phyloP scores from a whole-genome alignment of 176 grass and related monocot species.

The Oryza brachyantha region DNA sequence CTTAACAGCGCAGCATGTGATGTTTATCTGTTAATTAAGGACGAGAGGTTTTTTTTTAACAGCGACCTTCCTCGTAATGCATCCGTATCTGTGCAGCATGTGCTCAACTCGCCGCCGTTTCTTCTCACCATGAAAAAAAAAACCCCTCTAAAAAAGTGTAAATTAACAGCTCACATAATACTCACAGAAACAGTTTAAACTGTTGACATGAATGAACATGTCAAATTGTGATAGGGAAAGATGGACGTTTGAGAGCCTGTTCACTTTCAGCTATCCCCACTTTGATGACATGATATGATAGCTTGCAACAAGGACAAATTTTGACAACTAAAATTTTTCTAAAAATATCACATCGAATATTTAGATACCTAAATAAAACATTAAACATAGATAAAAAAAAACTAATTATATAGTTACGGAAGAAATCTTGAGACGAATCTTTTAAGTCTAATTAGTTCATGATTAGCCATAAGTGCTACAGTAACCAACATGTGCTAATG shows the following conservation, averaged over 20 bases:
- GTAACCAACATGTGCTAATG: too few species aligned
- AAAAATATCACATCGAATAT: too few species aligned
- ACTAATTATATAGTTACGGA: too few species aligned
- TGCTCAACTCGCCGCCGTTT: conserved; percentile 21
- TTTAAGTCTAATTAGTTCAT: too few species aligned
- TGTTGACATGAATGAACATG: background rate
- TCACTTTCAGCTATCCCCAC: background rate
- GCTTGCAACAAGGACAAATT: background rate
- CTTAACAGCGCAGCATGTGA: conserved; percentile 25
- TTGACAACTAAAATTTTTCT: background rate
- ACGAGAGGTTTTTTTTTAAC: conserved; percentile 11
- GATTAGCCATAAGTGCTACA: too few species aligned
- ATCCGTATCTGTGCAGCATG: conserved; percentile 18
- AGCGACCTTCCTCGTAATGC: conserved; percentile 46
- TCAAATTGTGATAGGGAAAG: background rate
- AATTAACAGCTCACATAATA: background rate
- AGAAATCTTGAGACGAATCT: too few species aligned
- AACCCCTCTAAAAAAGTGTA: background rate
- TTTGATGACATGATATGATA: background rate
- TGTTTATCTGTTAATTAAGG: conserved; percentile 13
- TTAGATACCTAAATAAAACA: too few species aligned
- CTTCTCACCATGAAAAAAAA: background rate
- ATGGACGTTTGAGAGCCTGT: background rate
- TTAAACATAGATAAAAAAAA: too few species aligned
- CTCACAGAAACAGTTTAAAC: background rate